Base-by-base conservation (phyloP, 176 grass and related monocot genomes). In the Carex parvula region DNA sequence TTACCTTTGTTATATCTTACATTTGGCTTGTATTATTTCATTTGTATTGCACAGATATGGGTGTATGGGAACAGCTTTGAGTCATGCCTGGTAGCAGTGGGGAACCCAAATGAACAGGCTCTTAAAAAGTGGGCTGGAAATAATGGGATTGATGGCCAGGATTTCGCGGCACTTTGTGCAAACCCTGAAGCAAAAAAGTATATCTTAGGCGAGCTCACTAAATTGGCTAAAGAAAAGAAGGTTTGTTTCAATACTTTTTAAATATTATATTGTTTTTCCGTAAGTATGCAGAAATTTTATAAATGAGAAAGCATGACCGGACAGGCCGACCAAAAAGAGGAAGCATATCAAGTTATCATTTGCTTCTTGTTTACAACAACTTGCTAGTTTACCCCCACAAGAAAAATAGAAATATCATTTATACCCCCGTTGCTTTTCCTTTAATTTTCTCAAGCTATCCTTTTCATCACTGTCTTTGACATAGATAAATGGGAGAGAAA, bases 51-150 rank as follows among this genome's bases (percentile, higher is more conserved):
- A 92, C 87, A 98, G 95, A 90, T 98, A 85, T 98, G 95, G 95
- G 82, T 98, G 56, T 98, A 98, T 1, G 95, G 92, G 33, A 98
- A 95, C 73, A 98, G 95, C 48, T 98, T 98, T 63, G 95, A 98
- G 70, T 95, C 92, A 11, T 93, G 17, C 81, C 92, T 98, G 79
- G 77, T 98, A 42, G 92, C 91, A 8, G 79, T 94, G 18, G 80
- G 87, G 52, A 98, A 98, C 83, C 95, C 95, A 2, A 94, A 98
- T 84, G 56, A 90, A 73, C 87, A 91, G 90, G 74, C 48, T 52
- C 89, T 98, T 56, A 84, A 98, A 8, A 50, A 16, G 15, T 98
- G 92, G 95, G 92, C 92, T 42, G 82, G 69, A 86, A 71, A 87
- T 12, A 94, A 94, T 16, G 91, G 89, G 17, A 42, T 91, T 52